Evolutionary conservation across 768 basidiomycete species (phyloP).

Genomic region (Fibroporia radiculosa): DNA sequence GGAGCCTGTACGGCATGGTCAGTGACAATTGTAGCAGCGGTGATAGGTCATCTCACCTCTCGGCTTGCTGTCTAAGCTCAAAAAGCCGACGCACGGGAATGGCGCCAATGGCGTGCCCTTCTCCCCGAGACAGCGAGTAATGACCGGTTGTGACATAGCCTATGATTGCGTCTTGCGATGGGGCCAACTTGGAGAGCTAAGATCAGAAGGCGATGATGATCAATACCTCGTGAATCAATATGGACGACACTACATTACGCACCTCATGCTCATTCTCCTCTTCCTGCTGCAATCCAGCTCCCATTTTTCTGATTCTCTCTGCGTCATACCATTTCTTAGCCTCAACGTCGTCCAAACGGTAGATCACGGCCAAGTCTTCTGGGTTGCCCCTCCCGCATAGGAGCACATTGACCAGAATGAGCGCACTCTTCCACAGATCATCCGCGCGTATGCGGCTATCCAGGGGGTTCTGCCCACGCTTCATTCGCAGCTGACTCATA

Average conservation of each 20-base stretch:
- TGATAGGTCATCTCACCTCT: conserved; percentile 25
- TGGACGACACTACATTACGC: not conserved
- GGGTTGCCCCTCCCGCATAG: conserved; percentile 66
- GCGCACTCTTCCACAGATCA: conserved; percentile 47
- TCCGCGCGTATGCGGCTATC: conserved; percentile 26
- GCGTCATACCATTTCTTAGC: conserved; percentile 39
- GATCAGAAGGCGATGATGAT: not conserved
- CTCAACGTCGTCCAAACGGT: conserved; percentile 50
- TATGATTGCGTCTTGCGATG: conserved; percentile 43
- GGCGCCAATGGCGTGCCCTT: conserved; percentile 72
- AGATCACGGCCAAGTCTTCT: conserved; percentile 67
- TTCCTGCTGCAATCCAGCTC: conserved; percentile 8
- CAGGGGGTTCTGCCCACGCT: conserved; percentile 40
- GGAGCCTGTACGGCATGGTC: conserved; percentile 5
- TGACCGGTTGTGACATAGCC: conserved; percentile 84
- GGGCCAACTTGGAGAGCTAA: conserved; percentile 39
- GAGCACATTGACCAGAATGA: conserved; percentile 59
- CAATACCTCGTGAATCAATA: too few relatives aligned
- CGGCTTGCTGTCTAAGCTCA: conserved; percentile 43
- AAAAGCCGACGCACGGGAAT: conserved; percentile 50
- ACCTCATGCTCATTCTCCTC: conserved; percentile 25
- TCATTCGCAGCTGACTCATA: conserved; percentile 52
- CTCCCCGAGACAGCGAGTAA: conserved; percentile 71
- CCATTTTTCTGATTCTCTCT: conserved; percentile 17
- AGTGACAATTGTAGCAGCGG: not conserved